These are phyloP conservation scores for Xylaria nigripes DNA, from an alignment of 495 filamentous ascomycete genomes.

Conservation along the genomic window DNA sequence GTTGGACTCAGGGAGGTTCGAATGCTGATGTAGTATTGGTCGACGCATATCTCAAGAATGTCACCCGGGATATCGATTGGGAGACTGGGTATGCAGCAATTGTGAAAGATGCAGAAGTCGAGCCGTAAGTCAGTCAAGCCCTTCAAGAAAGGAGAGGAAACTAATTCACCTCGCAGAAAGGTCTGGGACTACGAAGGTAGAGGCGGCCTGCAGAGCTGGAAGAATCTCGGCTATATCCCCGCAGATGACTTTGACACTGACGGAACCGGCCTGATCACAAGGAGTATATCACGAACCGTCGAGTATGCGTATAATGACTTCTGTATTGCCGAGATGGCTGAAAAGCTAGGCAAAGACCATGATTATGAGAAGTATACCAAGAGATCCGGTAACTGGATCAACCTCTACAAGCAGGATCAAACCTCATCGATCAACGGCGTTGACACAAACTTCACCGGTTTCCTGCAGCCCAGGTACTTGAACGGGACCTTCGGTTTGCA, in stretches of 20 bases:
- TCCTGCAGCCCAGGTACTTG: constrained; percentile 53
- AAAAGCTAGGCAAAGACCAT: constrained; percentile 42
- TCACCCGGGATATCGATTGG: constrained; percentile 54
- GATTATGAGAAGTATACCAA: constrained; percentile 51
- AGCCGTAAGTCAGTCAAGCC: constrained; percentile 33
- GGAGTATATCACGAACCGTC: constrained; percentile 59
- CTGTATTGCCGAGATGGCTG: constrained; percentile 53
- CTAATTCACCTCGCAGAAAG: constrained; percentile 6
- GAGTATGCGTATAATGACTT: constrained; percentile 70
- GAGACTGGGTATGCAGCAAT: constrained; percentile 56
- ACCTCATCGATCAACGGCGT: constrained; percentile 46
- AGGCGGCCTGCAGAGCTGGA: constrained; percentile 56
- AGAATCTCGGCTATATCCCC: constrained; percentile 55
- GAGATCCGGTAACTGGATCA: constrained; percentile 54
- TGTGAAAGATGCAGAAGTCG: constrained; percentile 59
- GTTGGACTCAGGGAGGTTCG: constrained; percentile 62
- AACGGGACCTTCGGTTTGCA: constrained; percentile 58
- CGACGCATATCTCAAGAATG: constrained; percentile 58
- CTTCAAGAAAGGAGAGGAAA: not conserved
- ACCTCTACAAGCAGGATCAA: constrained; percentile 54
- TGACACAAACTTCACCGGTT: constrained; percentile 53
- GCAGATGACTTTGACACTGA: constrained; percentile 53
- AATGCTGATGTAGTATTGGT: constrained; percentile 62
- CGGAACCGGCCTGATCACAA: constrained; percentile 54
- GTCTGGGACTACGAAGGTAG: constrained; percentile 63